Conservation (phyloP, 2,329 filamentous ascomycete species). For the Colletotrichum sidae region DNA sequence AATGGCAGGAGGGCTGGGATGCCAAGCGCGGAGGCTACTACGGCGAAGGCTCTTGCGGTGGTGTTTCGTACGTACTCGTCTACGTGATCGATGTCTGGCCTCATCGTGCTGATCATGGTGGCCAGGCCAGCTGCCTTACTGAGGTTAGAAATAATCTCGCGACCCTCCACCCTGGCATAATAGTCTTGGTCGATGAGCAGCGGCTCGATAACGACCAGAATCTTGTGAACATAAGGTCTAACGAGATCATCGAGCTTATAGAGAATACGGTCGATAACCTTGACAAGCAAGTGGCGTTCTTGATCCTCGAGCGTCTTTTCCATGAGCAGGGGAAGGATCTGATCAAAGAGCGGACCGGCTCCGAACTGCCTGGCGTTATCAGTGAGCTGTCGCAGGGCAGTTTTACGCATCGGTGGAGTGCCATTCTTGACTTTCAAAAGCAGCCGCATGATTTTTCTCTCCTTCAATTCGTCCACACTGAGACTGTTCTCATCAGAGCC, state of each 20-base stretch:
- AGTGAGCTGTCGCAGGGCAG: slow-evolving; percentile 93
- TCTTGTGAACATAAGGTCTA: slow-evolving; percentile 97
- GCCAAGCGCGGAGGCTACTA: slow-evolving; percentile 94
- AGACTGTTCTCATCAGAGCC: slow-evolving; percentile 91
- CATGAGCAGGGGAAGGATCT: slow-evolving; percentile 97
- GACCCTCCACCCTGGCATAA: slow-evolving; percentile 96
- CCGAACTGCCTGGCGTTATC: slow-evolving; percentile 98
- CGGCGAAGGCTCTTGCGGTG: slow-evolving; percentile 94
- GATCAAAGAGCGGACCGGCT: slow-evolving; percentile 93
- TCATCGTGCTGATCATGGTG: slow-evolving; percentile 99
- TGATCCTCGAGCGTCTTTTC: slow-evolving; percentile 98
- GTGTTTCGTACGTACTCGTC: slow-evolving; percentile 99
- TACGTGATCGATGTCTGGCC: slow-evolving; percentile 97
- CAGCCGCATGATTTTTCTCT: slow-evolving; percentile 97
- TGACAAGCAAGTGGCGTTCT: slow-evolving; percentile 96
- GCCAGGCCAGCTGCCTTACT: slow-evolving; percentile 96
- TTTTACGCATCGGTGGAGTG: slow-evolving; percentile 98
- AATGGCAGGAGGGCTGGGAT: slow-evolving; percentile 97
- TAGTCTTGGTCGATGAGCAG: slow-evolving; percentile 99
- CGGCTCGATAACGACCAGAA: slow-evolving; percentile 98
- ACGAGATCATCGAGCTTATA: slow-evolving; percentile 99
- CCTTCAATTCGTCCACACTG: slow-evolving; percentile 95
- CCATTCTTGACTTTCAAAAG: slow-evolving; percentile 99
- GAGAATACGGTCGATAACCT: slow-evolving; percentile 97
- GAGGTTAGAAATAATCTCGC: slow-evolving; percentile 98